These are phyloP conservation scores for Elsinoe perseae DNA, from an alignment of 2,329 filamentous ascomycete genomes.

Conservation along the genomic window DNA sequence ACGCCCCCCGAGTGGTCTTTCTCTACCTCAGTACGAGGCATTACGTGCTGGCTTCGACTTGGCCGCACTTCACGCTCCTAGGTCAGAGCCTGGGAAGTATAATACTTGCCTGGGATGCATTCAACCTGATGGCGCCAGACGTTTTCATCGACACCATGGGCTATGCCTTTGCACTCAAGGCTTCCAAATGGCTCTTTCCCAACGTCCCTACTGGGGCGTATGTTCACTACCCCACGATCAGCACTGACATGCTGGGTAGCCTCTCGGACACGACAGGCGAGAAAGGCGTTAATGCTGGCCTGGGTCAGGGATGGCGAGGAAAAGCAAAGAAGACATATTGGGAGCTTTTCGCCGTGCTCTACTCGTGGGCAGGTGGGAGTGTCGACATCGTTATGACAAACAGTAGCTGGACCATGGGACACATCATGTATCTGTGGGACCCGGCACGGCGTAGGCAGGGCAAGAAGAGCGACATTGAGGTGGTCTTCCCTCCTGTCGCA, in stretches of 20 bases:
- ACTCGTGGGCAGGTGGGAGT: conserved; percentile 72
- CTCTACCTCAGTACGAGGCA: conserved; percentile 83
- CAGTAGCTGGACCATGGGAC: conserved; percentile 83
- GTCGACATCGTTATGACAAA: conserved; percentile 97
- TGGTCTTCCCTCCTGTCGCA: conserved; percentile 87
- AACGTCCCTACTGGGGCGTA: conserved; percentile 80
- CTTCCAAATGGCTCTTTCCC: conserved; percentile 75
- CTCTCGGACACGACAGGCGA: conserved; percentile 55
- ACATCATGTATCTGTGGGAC: conserved; percentile 76
- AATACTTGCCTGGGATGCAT: conserved; percentile 82
- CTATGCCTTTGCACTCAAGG: conserved; percentile 80
- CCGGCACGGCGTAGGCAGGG: conserved; percentile 35
- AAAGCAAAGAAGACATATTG: conserved; percentile 73
- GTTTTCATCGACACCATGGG: conserved; percentile 98
- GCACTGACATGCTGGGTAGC: conserved; percentile 89
- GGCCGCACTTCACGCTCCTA: conserved; percentile 84
- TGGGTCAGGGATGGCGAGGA: conserved; percentile 65
- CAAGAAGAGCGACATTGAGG: conserved; percentile 52
- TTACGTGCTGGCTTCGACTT: conserved; percentile 78
- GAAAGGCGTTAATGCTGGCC: conserved; percentile 72
- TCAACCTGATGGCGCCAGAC: conserved; percentile 84
- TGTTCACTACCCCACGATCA: conserved; percentile 97
- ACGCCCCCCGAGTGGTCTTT: conserved; percentile 75
- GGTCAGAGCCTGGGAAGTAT: conserved; percentile 91
- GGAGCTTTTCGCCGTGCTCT: conserved; percentile 73